Base-by-base conservation (phyloP, 148 eudicot genomes). In the Cornus suecica region DNA sequence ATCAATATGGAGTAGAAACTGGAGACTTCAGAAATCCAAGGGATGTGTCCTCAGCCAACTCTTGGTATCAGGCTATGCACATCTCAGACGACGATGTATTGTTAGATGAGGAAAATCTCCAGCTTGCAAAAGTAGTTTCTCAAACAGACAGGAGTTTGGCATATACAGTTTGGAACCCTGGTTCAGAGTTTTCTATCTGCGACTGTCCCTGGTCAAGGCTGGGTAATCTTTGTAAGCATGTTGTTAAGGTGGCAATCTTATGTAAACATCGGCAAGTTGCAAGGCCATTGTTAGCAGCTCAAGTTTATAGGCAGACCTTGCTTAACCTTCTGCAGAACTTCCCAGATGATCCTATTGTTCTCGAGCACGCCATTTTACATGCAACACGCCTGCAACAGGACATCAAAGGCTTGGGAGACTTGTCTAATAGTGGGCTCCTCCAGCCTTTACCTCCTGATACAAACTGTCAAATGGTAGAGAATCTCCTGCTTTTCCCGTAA, bases 301-400 rank as follows among this genome's bases (percentile, higher is more conserved):
- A 76, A 72, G 69, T 80, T 76, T 80, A 80, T 66, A 69, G 80
- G 56, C 76, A 80, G 69, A 34, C 69, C 23, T 72, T 80, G 80
- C 73, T 76, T 80, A 76, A 67, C 80, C 77, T 80, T 63, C 73
- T 80, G 18, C 76, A 80, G 13, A 80, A 76, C 41, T 20, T 72
- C 25, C 83, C 83, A 18, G 83, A 80, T 76, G 83, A 76, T 67
- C 83, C 83, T 66, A 37, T 80, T 48, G 83, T 80, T 76, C 79
- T 80, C 61, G 83, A 80, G 41, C 80, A 76, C n/a, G 83, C 77
- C 37, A 60, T 76, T 71, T 76, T 73, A n/a, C 80, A 80, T 62
- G 73, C 71, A 45, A 80, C 63, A 41, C 73, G 80, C 25, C 45
- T 80, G 62, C 79, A 76, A 67, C 83, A 80, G 62, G 77, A 76